Evolutionary conservation across 352 stramenopile species (phyloP).

Genomic region (Globisporangium nunn): DNA sequence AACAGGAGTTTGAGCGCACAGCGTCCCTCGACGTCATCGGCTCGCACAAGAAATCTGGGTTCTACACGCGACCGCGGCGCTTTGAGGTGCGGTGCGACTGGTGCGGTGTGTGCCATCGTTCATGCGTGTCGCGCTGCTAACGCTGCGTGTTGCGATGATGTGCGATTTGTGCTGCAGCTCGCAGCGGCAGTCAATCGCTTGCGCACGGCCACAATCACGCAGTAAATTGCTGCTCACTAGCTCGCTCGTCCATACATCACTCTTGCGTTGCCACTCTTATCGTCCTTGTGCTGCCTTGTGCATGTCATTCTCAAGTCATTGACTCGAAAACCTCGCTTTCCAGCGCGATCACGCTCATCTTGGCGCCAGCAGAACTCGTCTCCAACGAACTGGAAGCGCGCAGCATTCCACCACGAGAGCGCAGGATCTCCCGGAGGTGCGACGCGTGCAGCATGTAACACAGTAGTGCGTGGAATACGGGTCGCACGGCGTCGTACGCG

Average conservation of each 20-base stretch:
- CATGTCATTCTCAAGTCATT: neutral
- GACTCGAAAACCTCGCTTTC: neutral
- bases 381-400: neutral
- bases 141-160: neutral
- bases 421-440: conserved; percentile 22
- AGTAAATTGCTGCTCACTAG: conserved; percentile 24
- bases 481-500: conserved; percentile 18
- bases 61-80: conserved; percentile 70
- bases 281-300: neutral
- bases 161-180: conserved; percentile 29
- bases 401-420: conserved; percentile 19
- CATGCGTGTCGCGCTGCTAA: neutral
- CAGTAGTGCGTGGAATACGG: conserved; percentile 25
- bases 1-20: conserved; percentile 54
- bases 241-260: too few species aligned
- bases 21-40: conserved; percentile 59
- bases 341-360: conserved; percentile 2
- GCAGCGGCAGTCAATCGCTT: conserved; percentile 85
- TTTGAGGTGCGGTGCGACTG: conserved; percentile 50
- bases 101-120: too few species aligned
- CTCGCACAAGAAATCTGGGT: conserved; percentile 49
- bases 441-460: conserved; percentile 33
- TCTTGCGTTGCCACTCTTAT: neutral
- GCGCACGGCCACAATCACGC: conserved; percentile 58
- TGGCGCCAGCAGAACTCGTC: neutral